Conservation (phyloP, 1,284 basidiomycete genomes). For the Mycena sp. region DNA sequence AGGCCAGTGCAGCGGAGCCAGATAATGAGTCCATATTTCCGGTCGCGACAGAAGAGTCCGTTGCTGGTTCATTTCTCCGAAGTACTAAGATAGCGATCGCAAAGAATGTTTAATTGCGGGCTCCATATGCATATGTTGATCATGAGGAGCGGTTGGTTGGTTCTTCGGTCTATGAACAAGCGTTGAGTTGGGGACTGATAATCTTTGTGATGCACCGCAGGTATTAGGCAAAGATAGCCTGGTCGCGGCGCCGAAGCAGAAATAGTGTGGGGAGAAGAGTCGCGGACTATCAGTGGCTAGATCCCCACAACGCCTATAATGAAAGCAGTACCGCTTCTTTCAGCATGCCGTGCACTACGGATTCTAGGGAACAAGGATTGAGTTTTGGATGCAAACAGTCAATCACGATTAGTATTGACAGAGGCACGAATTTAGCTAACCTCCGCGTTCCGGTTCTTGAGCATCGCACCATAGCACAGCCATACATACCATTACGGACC, state of each 20-base stretch:
- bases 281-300: not conserved
- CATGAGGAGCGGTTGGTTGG: not conserved
- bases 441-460: conserved; percentile 10
- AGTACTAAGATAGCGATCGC: conserved; percentile 4
- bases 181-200: conserved; percentile 16
- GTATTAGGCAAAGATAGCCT: not conserved
- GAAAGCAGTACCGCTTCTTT: conserved; percentile 22
- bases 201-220: conserved; percentile 25
- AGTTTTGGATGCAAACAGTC: conserved; percentile 36
- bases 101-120: conserved; percentile 20
- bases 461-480: conserved; percentile 24
- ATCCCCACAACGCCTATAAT: not conserved
- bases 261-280: conserved; percentile 3
- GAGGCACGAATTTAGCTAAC: conserved; percentile 24
- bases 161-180: conserved; percentile 24
- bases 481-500: conserved; percentile 2
- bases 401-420: conserved; percentile 28
- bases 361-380: conserved; percentile 23
- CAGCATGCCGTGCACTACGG: conserved; percentile 13
- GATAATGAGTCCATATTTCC: not conserved
- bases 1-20: not conserved
- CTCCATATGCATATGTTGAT: conserved; percentile 14
- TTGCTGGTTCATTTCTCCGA: conserved; percentile 3
- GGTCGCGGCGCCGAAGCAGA: not conserved
- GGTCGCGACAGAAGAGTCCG: conserved; percentile 10